Percentiles rank a stretch among this genome's conserved stretches.
These are phyloP conservation scores for Wallacemonas sp. DNA, from an alignment of 208 protist genomes.

Conservation along the genomic window DNA sequence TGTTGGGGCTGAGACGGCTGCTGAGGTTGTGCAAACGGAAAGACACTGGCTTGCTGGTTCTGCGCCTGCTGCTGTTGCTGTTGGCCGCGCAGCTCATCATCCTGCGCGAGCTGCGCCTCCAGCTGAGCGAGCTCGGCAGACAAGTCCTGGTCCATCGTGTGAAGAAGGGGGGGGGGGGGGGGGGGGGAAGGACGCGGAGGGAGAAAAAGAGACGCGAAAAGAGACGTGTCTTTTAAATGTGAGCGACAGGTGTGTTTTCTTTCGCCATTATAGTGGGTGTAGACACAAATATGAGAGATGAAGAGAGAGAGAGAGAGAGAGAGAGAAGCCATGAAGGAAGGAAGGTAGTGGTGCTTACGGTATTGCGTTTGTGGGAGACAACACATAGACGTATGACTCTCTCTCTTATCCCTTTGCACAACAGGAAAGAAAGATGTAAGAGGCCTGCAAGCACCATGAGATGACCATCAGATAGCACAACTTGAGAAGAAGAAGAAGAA, in stretches of 20 bases:
- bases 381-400: too few species aligned
- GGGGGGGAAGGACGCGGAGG: not conserved
- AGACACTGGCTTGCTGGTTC: constrained; percentile 19
- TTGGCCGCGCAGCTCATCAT: constrained; percentile 54
- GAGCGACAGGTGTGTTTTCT: too few species aligned
- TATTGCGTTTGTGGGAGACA: too few species aligned
- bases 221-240: not conserved
- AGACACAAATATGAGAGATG: too few species aligned
- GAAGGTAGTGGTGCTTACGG: not conserved
- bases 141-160: constrained; percentile 66
- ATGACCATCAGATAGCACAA: not conserved
- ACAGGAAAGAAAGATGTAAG: too few species aligned
- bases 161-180: not conserved
- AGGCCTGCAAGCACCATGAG: too few species aligned
- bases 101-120: constrained; percentile 71
- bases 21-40: constrained; percentile 8
- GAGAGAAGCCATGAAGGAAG: not conserved
- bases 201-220: not conserved
- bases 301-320: not conserved
- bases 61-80: constrained; percentile 27
- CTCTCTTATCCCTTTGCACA: too few species aligned
- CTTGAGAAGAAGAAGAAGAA: constrained; percentile 16
- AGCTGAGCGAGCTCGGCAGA: constrained; percentile 78
- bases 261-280: too few species aligned
- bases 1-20: constrained; percentile 21